Base-by-base conservation (phyloP, 163 green algal genomes). In the Coccomyxa subellipsoidea region DNA sequence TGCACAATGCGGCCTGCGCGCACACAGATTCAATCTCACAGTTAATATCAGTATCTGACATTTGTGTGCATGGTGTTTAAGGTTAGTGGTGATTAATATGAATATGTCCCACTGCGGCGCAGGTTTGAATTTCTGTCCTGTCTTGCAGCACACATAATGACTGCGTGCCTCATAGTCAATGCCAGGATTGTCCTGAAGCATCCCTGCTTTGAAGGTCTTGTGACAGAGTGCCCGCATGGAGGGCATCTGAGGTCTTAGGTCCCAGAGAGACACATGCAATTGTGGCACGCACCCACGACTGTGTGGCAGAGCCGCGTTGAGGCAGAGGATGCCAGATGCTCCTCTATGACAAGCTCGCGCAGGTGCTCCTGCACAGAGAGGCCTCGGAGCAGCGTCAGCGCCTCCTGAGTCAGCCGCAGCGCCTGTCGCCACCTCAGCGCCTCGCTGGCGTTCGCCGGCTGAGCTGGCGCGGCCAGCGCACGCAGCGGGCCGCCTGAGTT, bases 321-420 rank as follows among this genome's bases (percentile, higher is more conserved):
- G 4, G 70, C 70, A 29, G 70, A 8, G 7, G 70, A 77, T n/a
- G 70, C 31, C 70, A 40, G 18, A 15, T 47, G 34, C 18, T 77
- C 70, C 32, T 77, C 70, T 8, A 47, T n/a, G 4, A 77, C 34
- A 7, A 40, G 18, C 18, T 31, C 32, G 10, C 32, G 0, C 27
- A 40, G 31, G 70, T 39, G 31, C 5, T 31, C 32, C 32, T 38
- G 10, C 9, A 23, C 70, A 25, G 70, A 38, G 0, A 77, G 34
- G 8, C 70, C 70, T 0, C 70, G 70, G 0, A 77, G 32, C 8
- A 77, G 70, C 2, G 53, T 66, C 23, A 73, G 71, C 31, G 72
- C 80, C 77, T 85, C 38, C 35, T 84, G 38, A 35, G 31, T 31
- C 3, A 77, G 10, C 70, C 70, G 70, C 25, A 77, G 70, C 66